Percentiles rank a stretch among this genome's conserved stretches.
phyloP scores from a whole-genome alignment of 2,329 filamentous ascomycete genomes.

The Apiospora arundinis region DNA sequence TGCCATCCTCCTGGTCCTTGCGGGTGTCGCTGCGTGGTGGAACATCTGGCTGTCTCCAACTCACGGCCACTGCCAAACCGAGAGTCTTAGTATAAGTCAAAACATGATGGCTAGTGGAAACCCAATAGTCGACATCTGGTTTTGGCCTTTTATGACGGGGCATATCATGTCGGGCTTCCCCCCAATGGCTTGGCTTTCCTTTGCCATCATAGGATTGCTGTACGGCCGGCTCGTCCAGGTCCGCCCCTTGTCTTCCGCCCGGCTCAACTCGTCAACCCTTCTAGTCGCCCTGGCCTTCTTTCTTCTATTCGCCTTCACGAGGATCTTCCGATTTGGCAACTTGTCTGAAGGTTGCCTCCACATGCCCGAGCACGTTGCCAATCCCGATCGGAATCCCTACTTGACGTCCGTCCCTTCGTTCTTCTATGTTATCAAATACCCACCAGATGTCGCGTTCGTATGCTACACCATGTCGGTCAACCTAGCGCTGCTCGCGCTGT shows the following conservation, averaged over 20 bases:
- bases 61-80: constrained; percentile 43
- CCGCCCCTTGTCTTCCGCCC: constrained; percentile 24
- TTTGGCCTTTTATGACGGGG: constrained; percentile 40
- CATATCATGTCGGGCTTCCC: constrained; percentile 49
- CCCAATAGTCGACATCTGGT: constrained; percentile 47
- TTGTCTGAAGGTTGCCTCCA: constrained; percentile 50
- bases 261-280: constrained; percentile 38
- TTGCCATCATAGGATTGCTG: constrained; percentile 50
- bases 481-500: constrained; percentile 46
- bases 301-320: constrained; percentile 48
- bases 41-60: constrained; percentile 53
- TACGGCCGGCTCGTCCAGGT: constrained; percentile 48
- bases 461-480: constrained; percentile 48
- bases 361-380: constrained; percentile 45
- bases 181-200: constrained; percentile 54
- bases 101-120: background rate
- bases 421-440: constrained; percentile 55
- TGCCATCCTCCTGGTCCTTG: constrained; percentile 40
- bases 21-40: constrained; percentile 50
- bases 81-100: background rate
- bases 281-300: constrained; percentile 40
- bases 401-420: constrained; percentile 49
- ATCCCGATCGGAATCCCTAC: constrained; percentile 46
- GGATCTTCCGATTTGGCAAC: constrained; percentile 50
- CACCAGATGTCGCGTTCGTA: constrained; percentile 54